Percentiles rank a stretch among this genome's conserved stretches.
Evolutionary conservation across 2,329 filamentous ascomycete genomes (phyloP).

Genomic region (Phyllosticta capitalensis): DNA sequence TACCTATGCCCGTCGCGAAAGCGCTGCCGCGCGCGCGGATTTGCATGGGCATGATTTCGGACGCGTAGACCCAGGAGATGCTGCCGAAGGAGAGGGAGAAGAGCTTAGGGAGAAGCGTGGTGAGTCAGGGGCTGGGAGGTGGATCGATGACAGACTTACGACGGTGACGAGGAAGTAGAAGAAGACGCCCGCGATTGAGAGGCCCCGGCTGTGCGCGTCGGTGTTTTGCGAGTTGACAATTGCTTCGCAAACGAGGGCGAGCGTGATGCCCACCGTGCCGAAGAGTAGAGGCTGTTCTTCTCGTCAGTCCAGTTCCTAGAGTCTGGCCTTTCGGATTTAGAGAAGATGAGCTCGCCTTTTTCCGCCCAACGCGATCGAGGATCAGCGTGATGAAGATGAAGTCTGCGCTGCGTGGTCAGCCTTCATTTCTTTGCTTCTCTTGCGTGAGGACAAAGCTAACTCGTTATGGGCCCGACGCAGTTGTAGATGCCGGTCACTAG

Average conservation of each 20-base stretch:
- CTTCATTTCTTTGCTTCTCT: neutral
- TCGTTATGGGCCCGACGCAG: constrained; percentile 46
- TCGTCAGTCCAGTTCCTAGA: no score
- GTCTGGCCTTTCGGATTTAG: neutral
- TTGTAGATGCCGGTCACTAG: constrained; percentile 54
- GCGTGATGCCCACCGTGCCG: constrained; percentile 44
- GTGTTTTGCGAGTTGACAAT: constrained; percentile 38
- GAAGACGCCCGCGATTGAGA: constrained; percentile 53
- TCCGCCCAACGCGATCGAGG: constrained; percentile 40
- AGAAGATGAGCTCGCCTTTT: neutral
- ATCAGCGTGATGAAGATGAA: constrained; percentile 51
- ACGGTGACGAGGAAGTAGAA: constrained; percentile 49
- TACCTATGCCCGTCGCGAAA: constrained; percentile 49
- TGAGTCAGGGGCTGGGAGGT: constrained; percentile 39
- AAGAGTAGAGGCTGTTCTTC: constrained; percentile 44
- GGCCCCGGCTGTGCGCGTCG: constrained; percentile 25
- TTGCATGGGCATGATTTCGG: constrained; percentile 57
- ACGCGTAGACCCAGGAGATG: constrained; percentile 55
- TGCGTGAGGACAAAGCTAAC: constrained; percentile 2
- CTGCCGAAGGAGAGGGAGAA: constrained; percentile 53
- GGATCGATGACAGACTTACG: constrained; percentile 25
- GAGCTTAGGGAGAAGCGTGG: constrained; percentile 30
- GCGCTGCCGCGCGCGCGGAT: constrained; percentile 52
- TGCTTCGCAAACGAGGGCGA: constrained; percentile 52
- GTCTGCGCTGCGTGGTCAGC: constrained; percentile 20